These are phyloP conservation scores for Xerocomellus amylosporus DNA, from an alignment of 768 basidiomycete species.

Conservation along the genomic window DNA sequence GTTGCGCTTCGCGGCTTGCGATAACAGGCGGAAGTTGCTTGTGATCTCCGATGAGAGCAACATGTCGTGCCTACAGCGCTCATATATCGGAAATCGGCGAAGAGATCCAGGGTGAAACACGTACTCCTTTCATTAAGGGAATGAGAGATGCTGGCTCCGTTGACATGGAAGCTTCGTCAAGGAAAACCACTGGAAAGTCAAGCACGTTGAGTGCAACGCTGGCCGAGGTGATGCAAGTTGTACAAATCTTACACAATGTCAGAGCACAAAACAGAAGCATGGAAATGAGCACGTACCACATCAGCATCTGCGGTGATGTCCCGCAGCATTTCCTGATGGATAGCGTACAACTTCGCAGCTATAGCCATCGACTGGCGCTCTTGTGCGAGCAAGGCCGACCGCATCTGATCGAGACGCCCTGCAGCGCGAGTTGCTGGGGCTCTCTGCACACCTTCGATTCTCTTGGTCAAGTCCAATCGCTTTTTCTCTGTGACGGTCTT, in stretches of 20 bases:
- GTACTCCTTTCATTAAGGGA: constrained; percentile 90
- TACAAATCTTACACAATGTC: constrained; percentile 61
- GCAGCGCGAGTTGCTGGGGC: constrained; percentile 12
- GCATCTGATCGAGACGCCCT: constrained; percentile 31
- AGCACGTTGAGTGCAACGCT: constrained; percentile 60
- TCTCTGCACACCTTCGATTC: constrained; percentile 20
- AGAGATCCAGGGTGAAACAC: constrained; percentile 33
- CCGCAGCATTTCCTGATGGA: constrained; percentile 60
- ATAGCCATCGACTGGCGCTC: constrained; percentile 34
- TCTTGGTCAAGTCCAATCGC: constrained; percentile 25
- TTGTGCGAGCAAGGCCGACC: constrained; percentile 19
- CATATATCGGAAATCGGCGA: constrained; percentile 11
- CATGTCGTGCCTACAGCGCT: constrained; percentile 62
- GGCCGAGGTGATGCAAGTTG: constrained; percentile 82
- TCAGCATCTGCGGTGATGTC: constrained; percentile 66
- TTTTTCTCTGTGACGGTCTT: constrained; percentile 33
- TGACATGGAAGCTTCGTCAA: constrained; percentile 96
- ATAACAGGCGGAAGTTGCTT: constrained; percentile 93
- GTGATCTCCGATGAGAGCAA: constrained; percentile 94
- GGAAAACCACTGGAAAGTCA: constrained; percentile 90
- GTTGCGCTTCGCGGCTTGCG: constrained; percentile 67
- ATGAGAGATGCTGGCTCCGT: constrained; percentile 91
- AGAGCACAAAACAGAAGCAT: neutral
- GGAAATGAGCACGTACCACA: constrained; percentile 52
- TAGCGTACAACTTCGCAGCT: constrained; percentile 47